Conservation (phyloP, 2,329 filamentous ascomycete species). For the Thelonectria discophora region DNA sequence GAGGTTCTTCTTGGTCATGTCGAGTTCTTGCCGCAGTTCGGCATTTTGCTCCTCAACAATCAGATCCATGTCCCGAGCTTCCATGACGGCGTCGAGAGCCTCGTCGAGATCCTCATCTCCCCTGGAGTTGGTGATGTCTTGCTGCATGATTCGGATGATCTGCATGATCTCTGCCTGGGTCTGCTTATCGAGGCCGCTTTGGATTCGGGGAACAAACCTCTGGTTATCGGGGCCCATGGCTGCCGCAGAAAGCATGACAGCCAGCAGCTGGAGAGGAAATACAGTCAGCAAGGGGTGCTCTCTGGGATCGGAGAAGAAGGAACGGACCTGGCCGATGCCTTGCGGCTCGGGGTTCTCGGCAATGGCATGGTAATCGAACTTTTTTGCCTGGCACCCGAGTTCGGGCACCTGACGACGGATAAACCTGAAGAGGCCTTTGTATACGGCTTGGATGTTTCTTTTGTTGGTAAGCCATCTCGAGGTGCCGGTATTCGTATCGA, state of each 20-base stretch:
- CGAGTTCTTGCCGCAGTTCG: conserved; percentile 59
- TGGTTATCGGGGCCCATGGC: conserved; percentile 66
- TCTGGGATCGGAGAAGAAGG: conserved; percentile 24
- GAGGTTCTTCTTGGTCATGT: conserved; percentile 63
- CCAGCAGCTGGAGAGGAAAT: conserved; percentile 62
- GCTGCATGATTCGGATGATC: conserved; percentile 54
- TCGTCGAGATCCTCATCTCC: conserved; percentile 53
- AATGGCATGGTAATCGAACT: conserved; percentile 65
- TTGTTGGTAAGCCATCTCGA: conserved; percentile 59
- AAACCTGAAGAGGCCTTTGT: conserved; percentile 64
- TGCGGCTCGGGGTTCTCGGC: conserved; percentile 64
- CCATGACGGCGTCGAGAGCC: conserved; percentile 51
- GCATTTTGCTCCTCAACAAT: conserved; percentile 66
- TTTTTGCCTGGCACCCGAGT: conserved; percentile 61
- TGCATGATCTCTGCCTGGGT: conserved; percentile 57
- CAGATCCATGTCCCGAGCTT: conserved; percentile 62
- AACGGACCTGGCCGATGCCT: conserved; percentile 60
- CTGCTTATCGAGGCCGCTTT: conserved; percentile 51
- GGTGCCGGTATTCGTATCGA: conserved; percentile 57
- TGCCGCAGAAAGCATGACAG: conserved; percentile 68
- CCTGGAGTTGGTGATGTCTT: conserved; percentile 48
- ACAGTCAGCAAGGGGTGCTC: conserved; percentile 35
- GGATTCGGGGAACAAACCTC: conserved; percentile 60
- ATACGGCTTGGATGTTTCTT: conserved; percentile 62
- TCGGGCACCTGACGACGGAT: conserved; percentile 62